Conservation (phyloP, 1,284 basidiomycete species). For the Apiotrichum akiyoshidainum region DNA sequence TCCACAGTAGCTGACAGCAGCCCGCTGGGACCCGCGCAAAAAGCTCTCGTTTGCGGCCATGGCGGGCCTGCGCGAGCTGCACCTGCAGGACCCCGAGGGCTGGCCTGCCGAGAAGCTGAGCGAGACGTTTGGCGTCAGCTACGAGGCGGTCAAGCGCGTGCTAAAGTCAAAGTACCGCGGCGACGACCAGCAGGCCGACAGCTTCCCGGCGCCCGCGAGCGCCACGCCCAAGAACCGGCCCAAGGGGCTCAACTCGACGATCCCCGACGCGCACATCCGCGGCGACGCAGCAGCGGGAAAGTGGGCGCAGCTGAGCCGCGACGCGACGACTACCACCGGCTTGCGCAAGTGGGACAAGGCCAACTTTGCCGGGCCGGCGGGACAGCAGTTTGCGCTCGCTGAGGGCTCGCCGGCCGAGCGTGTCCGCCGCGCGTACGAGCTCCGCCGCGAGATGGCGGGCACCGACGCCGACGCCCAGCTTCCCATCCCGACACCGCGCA, state of each 20-base stretch:
- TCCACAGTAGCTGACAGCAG: not conserved
- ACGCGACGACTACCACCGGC: not conserved
- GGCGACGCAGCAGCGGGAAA: constrained; percentile 8
- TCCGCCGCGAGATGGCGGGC: constrained; percentile 45
- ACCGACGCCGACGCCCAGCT: not conserved
- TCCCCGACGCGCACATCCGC: constrained; percentile 3
- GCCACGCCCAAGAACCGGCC: no score
- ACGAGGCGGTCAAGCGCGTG: constrained; percentile 81
- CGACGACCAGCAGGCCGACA: not conserved
- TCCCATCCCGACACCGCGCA: no score
- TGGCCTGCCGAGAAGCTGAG: constrained; percentile 71
- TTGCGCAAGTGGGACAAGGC: not conserved
- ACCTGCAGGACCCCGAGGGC: constrained; percentile 64
- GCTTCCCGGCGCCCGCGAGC: no score
- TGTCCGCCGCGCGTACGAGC: not conserved
- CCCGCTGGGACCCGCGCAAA: constrained; percentile 71
- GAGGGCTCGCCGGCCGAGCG: not conserved
- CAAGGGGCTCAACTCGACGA: no score
- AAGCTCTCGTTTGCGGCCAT: constrained; percentile 88
- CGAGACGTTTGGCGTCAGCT: constrained; percentile 74
- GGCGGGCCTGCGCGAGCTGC: constrained; percentile 73
- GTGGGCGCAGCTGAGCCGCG: no score
- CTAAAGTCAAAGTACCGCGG: constrained; percentile 44
- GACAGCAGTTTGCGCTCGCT: not conserved
- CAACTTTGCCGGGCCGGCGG: not conserved